Evolutionary conservation across 139 green algal genomes (phyloP).

Genomic region (Trebouxia sp.): DNA sequence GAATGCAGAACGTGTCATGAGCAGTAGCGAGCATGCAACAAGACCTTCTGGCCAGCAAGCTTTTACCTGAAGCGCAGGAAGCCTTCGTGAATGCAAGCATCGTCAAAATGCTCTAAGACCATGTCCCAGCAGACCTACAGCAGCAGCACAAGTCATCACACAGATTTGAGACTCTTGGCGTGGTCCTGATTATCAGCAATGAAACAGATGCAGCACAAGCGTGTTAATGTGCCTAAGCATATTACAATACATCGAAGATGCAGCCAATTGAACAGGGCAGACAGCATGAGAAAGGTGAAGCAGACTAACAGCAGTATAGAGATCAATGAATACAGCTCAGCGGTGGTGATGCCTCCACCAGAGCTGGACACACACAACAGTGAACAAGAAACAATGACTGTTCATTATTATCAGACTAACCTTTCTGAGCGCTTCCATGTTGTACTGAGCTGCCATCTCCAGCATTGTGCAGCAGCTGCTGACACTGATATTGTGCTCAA

Average conservation of each 20-base stretch:
- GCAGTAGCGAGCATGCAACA: background rate
- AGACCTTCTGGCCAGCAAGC: background rate
- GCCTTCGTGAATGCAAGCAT: conserved; percentile 18
- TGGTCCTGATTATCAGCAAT: too few relatives aligned
- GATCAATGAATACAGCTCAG: too few relatives aligned
- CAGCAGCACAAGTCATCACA: too few relatives aligned
- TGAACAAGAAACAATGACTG: too few relatives aligned
- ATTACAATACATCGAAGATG: too few relatives aligned
- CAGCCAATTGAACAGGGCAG: too few relatives aligned
- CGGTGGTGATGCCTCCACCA: too few relatives aligned
- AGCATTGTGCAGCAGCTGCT: conserved; percentile 28
- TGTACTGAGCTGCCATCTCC: background rate
- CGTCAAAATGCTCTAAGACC: conserved; percentile 29
- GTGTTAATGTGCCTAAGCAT: too few relatives aligned
- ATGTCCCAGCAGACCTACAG: conserved; percentile 32
- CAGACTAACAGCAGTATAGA: too few relatives aligned
- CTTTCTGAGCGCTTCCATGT: conserved; percentile 1
- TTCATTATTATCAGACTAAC: background rate
- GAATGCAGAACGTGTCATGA: background rate
- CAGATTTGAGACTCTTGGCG: too few relatives aligned
- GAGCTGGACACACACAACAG: too few relatives aligned
- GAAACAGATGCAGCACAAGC: background rate
- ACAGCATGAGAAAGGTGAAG: too few relatives aligned
- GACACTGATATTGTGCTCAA: conserved; percentile 23
- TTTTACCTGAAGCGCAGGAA: conserved; percentile 11